Percentiles rank a stretch among this genome's conserved stretches.
Evolutionary conservation across 2,329 filamentous ascomycete species (phyloP).

Genomic region (Phialophora verrucosa): DNA sequence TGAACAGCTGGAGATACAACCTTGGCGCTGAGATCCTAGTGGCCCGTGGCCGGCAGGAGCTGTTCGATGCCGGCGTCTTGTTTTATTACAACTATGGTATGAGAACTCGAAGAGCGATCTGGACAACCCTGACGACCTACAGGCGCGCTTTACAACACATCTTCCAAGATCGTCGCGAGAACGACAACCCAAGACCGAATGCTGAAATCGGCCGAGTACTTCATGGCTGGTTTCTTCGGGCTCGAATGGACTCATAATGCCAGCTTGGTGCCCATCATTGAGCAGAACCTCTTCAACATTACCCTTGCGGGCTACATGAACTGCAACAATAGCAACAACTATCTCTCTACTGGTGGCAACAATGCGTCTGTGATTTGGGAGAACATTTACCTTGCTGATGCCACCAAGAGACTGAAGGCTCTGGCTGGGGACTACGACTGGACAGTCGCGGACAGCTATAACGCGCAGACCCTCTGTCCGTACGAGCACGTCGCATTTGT

Average conservation of each 20-base stretch:
- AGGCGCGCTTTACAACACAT: slow-evolving; percentile 67
- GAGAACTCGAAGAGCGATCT: neutral
- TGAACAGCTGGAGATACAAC: slow-evolving; percentile 71
- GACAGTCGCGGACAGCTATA: slow-evolving; percentile 67
- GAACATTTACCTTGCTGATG: slow-evolving; percentile 68
- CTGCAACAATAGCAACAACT: slow-evolving; percentile 65
- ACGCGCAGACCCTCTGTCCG: slow-evolving; percentile 73
- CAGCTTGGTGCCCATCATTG: slow-evolving; percentile 74
- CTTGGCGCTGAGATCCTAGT: slow-evolving; percentile 75
- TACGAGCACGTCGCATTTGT: slow-evolving; percentile 76
- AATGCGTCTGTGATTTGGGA: slow-evolving; percentile 66
- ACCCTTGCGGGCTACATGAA: slow-evolving; percentile 64
- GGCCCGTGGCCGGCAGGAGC: slow-evolving; percentile 72
- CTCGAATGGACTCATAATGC: slow-evolving; percentile 74
- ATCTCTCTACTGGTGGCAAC: slow-evolving; percentile 56
- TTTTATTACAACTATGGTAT: slow-evolving; percentile 74
- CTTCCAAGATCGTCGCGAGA: slow-evolving; percentile 74
- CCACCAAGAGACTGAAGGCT: slow-evolving; percentile 64
- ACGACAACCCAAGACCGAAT: slow-evolving; percentile 79
- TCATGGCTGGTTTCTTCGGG: slow-evolving; percentile 79
- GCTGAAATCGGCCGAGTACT: slow-evolving; percentile 78
- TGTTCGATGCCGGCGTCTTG: slow-evolving; percentile 72
- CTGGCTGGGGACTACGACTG: slow-evolving; percentile 66
- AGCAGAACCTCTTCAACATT: slow-evolving; percentile 69
- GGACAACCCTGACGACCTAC: neutral